These are phyloP conservation scores for Penicillium sp. DNA, from an alignment of 2,329 filamentous ascomycete species.

Conservation along the genomic window DNA sequence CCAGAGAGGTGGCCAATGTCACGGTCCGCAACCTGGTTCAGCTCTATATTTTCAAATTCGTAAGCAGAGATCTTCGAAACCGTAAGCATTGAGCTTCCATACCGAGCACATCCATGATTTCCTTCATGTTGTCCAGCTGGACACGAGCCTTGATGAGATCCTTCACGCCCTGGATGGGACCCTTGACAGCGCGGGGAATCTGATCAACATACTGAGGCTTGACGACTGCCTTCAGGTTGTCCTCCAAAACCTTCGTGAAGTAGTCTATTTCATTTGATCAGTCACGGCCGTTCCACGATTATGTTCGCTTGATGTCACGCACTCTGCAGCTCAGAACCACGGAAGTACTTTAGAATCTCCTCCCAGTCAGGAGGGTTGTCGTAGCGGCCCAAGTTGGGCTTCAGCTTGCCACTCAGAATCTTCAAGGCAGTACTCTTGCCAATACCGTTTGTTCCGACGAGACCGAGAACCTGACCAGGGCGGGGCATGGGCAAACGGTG, in stretches of 20 bases:
- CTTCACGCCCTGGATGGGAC: slow-evolving; percentile 76
- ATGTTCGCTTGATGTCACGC: slow-evolving; percentile 40
- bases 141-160: slow-evolving; percentile 74
- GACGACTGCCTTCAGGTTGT: slow-evolving; percentile 94
- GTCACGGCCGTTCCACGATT: background rate
- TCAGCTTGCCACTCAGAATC: slow-evolving; percentile 96
- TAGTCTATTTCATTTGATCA: slow-evolving; percentile 66
- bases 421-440: slow-evolving; percentile 99
- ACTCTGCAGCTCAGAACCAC: slow-evolving; percentile 97
- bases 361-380: slow-evolving; percentile 99
- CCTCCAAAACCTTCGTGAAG: slow-evolving; percentile 97
- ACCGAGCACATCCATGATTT: slow-evolving; percentile 79
- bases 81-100: slow-evolving; percentile 12
- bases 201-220: slow-evolving; percentile 99
- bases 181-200: slow-evolving; percentile 88
- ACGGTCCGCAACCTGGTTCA: slow-evolving; percentile 87
- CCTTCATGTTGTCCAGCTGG: slow-evolving; percentile 76
- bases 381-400: slow-evolving; percentile 93
- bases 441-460: slow-evolving; percentile 99
- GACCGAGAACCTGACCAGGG: slow-evolving; percentile 90
- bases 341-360: slow-evolving; percentile 97
- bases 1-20: slow-evolving; percentile 89
- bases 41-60: slow-evolving; percentile 52
- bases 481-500: slow-evolving; percentile 95
- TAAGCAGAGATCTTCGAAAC: background rate